Evolutionary conservation across 2,329 filamentous ascomycete genomes (phyloP), one percentile per base, ranked within the genome.

Genomic region (Sporothrix dimorphospora): DNA sequence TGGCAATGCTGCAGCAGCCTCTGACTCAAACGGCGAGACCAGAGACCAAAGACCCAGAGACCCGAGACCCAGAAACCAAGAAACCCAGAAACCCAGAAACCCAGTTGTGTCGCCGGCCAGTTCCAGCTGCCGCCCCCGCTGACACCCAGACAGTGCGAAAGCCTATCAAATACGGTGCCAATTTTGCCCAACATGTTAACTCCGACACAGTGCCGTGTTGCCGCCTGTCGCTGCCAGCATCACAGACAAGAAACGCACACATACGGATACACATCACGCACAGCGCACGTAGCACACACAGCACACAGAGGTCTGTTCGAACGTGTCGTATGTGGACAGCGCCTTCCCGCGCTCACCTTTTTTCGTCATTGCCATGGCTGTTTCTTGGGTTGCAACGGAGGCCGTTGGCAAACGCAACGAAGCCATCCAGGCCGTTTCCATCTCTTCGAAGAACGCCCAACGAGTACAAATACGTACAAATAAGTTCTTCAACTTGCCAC

Each of bases 21-120:
- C 11, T 65, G 59, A 63, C 59, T 65, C 59, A 27, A 65, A 65
- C 57, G 59, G 59, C 55, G 19, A 61, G 55, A 34, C 24, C 8
- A 21, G 49, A 57, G 53, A 34, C 53, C 53, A 27, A 57, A 57
- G 34, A 34, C 53, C n/a, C 53, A 34, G 30, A 16, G 42, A 45
- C 9, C 16, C 34, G n/a, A n/a, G n/a, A 34, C 30, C 24, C 8
- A 21, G 49, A 57, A 24, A 34, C 53, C 53, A 27, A 57, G 53
- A 57, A 57, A 34, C 53, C 53, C 53, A 34, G 30, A 16, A 12
- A 45, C 9, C 16, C 34, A 63, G 34, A 59, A n/a, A 9, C 30
- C 55, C 27, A 59, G 27, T 21, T 42, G 57, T 63, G n/a, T 21
- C 38, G 57, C 34, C 57, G 55, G 21, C n/a, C 38, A n/a, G 27